Evolutionary conservation across 129 eudicot genomes (phyloP).

Genomic region (Pittosporum tobira): DNA sequence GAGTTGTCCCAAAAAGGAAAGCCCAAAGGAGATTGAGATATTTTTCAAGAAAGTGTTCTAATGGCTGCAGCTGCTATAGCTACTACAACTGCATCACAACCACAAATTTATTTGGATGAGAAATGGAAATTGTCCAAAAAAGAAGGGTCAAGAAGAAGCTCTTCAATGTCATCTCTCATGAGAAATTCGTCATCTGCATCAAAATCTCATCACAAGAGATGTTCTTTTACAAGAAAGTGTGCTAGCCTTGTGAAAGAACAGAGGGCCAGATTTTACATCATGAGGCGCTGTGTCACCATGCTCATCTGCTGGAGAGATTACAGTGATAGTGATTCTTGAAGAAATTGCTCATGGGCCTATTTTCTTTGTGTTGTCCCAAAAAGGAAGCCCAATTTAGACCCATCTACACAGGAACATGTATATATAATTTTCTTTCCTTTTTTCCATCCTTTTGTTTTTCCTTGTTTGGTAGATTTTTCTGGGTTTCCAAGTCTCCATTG

Average conservation of each 20-base stretch:
- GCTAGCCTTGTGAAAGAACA: slow-evolving; percentile 62
- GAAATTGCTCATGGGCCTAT: too few species aligned
- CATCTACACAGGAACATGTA: slow-evolving; percentile 1
- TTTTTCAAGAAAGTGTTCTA: background rate
- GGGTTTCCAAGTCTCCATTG: background rate
- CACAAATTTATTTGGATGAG: slow-evolving; percentile 36
- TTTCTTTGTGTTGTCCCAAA: too few species aligned
- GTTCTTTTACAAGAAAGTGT: slow-evolving; percentile 56
- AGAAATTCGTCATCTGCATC: slow-evolving; percentile 15
- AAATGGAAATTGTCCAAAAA: slow-evolving; percentile 53
- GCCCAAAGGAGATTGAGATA: background rate
- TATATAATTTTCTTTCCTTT: slow-evolving; percentile 5
- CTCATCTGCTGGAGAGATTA: slow-evolving; percentile 67
- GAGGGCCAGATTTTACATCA: slow-evolving; percentile 66
- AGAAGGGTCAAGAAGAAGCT: slow-evolving; percentile 32
- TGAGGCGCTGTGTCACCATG: slow-evolving; percentile 69
- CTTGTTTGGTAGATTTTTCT: slow-evolving; percentile 17
- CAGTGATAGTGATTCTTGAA: slow-evolving; percentile 46
- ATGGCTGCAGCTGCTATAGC: slow-evolving; percentile 11
- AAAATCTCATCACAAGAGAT: slow-evolving; percentile 26
- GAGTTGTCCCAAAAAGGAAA: slow-evolving; percentile 1
- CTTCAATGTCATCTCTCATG: slow-evolving; percentile 23
- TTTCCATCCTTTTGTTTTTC: too few species aligned
- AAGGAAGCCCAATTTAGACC: too few species aligned
- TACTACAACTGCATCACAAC: slow-evolving; percentile 14